Evolutionary conservation across 2,329 filamentous ascomycete genomes (phyloP).

Genomic region (Teratosphaeriaceae sp.): DNA sequence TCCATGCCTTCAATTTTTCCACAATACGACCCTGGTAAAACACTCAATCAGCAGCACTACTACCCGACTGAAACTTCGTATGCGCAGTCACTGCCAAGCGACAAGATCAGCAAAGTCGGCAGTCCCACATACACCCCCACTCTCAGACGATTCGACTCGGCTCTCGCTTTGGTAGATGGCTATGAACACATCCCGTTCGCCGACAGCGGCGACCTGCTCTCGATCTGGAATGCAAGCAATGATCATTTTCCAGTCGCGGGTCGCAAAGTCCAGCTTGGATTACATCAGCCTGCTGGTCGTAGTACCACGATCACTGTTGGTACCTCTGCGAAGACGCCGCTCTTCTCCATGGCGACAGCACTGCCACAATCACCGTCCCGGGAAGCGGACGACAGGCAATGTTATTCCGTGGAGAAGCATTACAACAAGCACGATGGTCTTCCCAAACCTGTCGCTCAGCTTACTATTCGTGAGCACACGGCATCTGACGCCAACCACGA

Average conservation of each 20-base stretch:
- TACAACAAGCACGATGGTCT: slow-evolving; percentile 10
- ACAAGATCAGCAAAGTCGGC: slow-evolving; percentile 56
- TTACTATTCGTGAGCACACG: slow-evolving; percentile 15
- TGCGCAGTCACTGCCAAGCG: slow-evolving; percentile 56
- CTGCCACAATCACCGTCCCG: slow-evolving; percentile 6
- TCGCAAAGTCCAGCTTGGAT: slow-evolving; percentile 23
- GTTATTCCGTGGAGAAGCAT: slow-evolving; percentile 20
- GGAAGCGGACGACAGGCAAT: slow-evolving; percentile 9
- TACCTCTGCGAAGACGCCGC: slow-evolving; percentile 12
- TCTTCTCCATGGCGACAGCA: slow-evolving; percentile 21
- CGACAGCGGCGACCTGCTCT: slow-evolving; percentile 17
- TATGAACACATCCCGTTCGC: slow-evolving; percentile 26
- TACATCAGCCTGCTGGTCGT: slow-evolving; percentile 16
- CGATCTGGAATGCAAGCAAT: slow-evolving; percentile 23
- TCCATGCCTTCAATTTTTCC: slow-evolving; percentile 69
- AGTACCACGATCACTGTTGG: slow-evolving; percentile 20
- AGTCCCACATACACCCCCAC: slow-evolving; percentile 21
- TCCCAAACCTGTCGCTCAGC: slow-evolving; percentile 18
- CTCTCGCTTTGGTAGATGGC: slow-evolving; percentile 21
- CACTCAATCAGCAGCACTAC: slow-evolving; percentile 63
- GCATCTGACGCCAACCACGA: not conserved
- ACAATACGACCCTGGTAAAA: slow-evolving; percentile 60
- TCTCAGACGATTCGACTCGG: slow-evolving; percentile 23
- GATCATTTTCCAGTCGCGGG: slow-evolving; percentile 17
- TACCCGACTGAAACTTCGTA: slow-evolving; percentile 53